These are phyloP conservation scores for Phytophthora fragariae DNA, from an alignment of 352 stramenopile genomes.

Conservation along the genomic window DNA sequence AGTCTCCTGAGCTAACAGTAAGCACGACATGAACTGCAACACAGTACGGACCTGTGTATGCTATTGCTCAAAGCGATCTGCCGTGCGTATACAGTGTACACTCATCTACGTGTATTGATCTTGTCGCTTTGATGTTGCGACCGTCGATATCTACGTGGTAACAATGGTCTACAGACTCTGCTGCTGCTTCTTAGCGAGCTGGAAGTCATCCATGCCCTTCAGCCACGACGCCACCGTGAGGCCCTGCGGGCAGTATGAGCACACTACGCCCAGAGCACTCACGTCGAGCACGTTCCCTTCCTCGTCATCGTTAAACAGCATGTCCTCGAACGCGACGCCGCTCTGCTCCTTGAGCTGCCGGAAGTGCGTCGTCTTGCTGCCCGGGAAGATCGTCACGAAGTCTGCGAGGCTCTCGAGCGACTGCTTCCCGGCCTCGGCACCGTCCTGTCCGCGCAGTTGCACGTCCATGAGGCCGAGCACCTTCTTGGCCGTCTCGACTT, in stretches of 20 bases:
- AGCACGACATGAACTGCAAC: no score
- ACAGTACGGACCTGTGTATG: no score
- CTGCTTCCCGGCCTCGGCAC: constrained; percentile 24
- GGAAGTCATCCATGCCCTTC: constrained; percentile 73
- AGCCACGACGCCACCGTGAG: constrained; percentile 71
- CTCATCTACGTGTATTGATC: constrained; percentile 6
- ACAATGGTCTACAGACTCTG: constrained; percentile 1
- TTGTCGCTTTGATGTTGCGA: not conserved
- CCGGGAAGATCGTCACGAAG: constrained; percentile 79
- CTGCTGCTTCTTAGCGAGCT: constrained; percentile 50
- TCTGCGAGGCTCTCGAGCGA: constrained; percentile 63
- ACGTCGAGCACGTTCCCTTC: constrained; percentile 78
- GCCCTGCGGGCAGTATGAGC: constrained; percentile 76
- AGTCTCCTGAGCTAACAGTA: no score
- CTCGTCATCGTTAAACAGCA: constrained; percentile 97
- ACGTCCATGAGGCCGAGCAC: constrained; percentile 28
- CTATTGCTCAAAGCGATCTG: no score
- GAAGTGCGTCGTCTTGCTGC: constrained; percentile 92
- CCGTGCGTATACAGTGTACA: not conserved
- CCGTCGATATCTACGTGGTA: not conserved
- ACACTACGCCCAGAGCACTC: constrained; percentile 69
- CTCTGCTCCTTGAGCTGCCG: constrained; percentile 86
- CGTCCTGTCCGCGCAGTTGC: not conserved
- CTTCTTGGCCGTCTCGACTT: constrained; percentile 70
- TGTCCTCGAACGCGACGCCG: constrained; percentile 90